These are phyloP conservation scores for Lentinula detonsa DNA, from an alignment of 768 basidiomycete genomes.

Conservation along the genomic window DNA sequence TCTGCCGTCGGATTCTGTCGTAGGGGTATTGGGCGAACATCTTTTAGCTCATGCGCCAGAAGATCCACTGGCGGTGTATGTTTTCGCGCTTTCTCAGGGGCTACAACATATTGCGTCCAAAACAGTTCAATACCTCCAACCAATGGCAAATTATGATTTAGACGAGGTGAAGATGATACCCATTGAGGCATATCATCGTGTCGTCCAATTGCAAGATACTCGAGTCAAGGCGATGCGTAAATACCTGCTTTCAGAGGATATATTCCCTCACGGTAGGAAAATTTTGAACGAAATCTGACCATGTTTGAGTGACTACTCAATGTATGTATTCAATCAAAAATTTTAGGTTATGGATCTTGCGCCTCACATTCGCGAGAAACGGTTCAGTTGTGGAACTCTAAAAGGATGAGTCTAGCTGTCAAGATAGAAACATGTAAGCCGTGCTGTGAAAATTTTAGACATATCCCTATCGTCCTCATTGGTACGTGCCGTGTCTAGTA, in stretches of 20 bases:
- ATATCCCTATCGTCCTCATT: neutral
- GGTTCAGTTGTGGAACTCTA: conserved; percentile 43
- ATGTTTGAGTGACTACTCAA: neutral
- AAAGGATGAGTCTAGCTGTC: conserved; percentile 36
- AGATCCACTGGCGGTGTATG: conserved; percentile 57
- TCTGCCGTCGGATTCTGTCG: conserved; percentile 35
- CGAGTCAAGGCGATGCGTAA: conserved; percentile 48
- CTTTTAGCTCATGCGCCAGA: conserved; percentile 44
- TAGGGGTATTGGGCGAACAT: conserved; percentile 41
- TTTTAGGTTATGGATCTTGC: conserved; percentile 54
- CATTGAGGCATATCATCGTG: conserved; percentile 57
- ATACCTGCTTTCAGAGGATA: conserved; percentile 48
- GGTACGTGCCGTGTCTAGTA: conserved; percentile 25
- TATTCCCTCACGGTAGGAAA: conserved; percentile 62
- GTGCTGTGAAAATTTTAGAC: neutral
- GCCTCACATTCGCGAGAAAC: conserved; percentile 41
- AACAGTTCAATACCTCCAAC: conserved; percentile 55
- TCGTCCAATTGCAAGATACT: conserved; percentile 52
- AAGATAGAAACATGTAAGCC: conserved; percentile 49
- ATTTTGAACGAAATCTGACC: neutral
- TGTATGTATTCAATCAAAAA: neutral
- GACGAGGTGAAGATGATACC: conserved; percentile 46
- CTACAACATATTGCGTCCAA: conserved; percentile 44
- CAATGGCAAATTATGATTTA: conserved; percentile 47
- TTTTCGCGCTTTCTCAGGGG: conserved; percentile 38